phyloP scores from a whole-genome alignment of 305 asterid genomes.

The Vinca major region DNA sequence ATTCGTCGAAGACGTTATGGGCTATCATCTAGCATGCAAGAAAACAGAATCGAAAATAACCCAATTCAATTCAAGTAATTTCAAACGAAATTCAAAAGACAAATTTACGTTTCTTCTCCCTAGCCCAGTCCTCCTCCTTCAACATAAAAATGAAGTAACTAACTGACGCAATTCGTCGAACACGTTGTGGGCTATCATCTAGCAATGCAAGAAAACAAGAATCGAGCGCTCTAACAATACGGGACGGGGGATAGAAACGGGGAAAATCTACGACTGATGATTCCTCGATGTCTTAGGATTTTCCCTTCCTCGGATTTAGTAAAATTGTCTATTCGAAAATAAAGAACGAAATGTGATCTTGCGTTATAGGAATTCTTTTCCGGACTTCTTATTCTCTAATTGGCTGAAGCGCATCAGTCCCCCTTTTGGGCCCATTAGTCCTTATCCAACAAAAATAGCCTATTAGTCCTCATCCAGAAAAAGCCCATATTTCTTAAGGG shows the following conservation, averaged over 20 bases:
- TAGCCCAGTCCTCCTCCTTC: background rate
- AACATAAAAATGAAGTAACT: background rate
- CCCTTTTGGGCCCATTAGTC: too few relatives aligned
- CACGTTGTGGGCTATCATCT: background rate
- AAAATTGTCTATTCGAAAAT: background rate
- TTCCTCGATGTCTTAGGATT: background rate
- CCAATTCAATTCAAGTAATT: conserved; percentile 1
- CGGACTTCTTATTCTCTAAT: too few relatives aligned
- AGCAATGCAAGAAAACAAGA: background rate
- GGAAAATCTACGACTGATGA: background rate
- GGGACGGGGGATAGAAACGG: too few relatives aligned
- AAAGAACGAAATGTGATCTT: background rate
- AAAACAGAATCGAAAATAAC: background rate
- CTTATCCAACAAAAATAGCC: too few relatives aligned
- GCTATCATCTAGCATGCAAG: too few relatives aligned
- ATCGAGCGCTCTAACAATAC: background rate
- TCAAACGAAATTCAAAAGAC: background rate
- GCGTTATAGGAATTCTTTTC: too few relatives aligned
- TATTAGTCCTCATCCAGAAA: too few relatives aligned
- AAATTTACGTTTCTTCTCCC: background rate
- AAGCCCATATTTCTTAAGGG: too few relatives aligned
- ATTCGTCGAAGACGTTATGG: too few relatives aligned
- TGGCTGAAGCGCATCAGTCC: too few relatives aligned
- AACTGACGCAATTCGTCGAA: conserved; percentile 11
- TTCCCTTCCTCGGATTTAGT: background rate